Percentiles rank a stretch among this genome's conserved stretches.
These are phyloP conservation scores for Penicillium aurantiogriseum DNA, from an alignment of 2,329 filamentous ascomycete species.

Conservation along the genomic window DNA sequence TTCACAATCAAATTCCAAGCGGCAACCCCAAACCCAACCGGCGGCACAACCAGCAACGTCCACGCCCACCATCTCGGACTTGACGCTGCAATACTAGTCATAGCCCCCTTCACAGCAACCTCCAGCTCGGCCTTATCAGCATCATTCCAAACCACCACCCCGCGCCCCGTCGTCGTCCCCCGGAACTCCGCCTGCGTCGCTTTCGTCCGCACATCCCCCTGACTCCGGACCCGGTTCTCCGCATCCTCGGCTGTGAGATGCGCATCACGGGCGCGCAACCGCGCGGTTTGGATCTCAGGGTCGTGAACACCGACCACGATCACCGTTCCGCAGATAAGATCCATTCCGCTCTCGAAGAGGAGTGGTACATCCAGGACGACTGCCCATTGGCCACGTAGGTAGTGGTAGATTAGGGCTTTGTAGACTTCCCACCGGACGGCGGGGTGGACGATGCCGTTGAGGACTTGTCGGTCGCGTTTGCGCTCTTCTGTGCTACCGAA, in stretches of 20 bases:
- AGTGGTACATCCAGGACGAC: constrained; percentile 90
- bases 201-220: constrained; percentile 83
- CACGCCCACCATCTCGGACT: constrained; percentile 86
- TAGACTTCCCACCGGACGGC: constrained; percentile 83
- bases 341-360: constrained; percentile 84
- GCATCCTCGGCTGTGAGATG: constrained; percentile 84
- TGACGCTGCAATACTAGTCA: constrained; percentile 59
- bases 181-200: constrained; percentile 70
- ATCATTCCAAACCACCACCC: constrained; percentile 91
- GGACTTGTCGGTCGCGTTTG: constrained; percentile 67
- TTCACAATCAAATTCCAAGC: constrained; percentile 73
- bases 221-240: constrained; percentile 78
- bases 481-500: constrained; percentile 76
- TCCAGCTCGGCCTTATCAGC: constrained; percentile 67
- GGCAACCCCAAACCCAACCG: constrained; percentile 67
- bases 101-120: constrained; percentile 63
- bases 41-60: constrained; percentile 66
- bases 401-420: constrained; percentile 67
- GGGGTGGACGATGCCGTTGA: constrained; percentile 92
- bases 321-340: constrained; percentile 79
- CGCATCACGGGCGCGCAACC: constrained; percentile 71
- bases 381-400: constrained; percentile 76
- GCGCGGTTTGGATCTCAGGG: constrained; percentile 75
- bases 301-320: constrained; percentile 84
- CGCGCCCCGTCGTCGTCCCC: constrained; percentile 53